Base-by-base conservation (phyloP, 2,329 filamentous ascomycete species). In the Fusarium cicatricum region DNA sequence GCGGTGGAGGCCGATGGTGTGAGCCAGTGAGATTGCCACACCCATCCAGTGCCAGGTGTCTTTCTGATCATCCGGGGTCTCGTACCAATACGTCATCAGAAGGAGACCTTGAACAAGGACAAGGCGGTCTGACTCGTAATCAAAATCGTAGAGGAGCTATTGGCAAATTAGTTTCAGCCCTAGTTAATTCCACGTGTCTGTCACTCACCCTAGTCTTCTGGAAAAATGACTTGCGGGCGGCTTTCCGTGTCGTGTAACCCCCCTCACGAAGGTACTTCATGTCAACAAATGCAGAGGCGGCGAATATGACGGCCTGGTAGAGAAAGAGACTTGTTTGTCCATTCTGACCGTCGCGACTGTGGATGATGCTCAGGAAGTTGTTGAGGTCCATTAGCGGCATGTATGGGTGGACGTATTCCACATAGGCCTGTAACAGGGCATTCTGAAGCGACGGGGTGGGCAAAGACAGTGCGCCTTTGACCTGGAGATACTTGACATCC, bases 11-110 rank as follows among this genome's bases (percentile, higher is more conserved):
- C 94, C 93, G 62, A 97, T 97, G 11, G 93, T 97, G 74, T 97
- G 92, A 46, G 92, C 93, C 40, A 97, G 80, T 11, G 93, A 97
- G 55, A 96, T 91, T 36, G 93, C 94, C 32, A 97, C 91, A 15
- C 94, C 94, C 91, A 97, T 96, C 94, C 93, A 97, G 72, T 97
- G 93, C 91, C 94, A 97, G 39, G 93, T 97, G 73, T 97, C 94
- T 75, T 97, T 97, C 72, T 97, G 92, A 72, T 97, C 94, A 75
- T 97, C 92, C 0, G 93, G 93, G 11, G 92, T 96, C 75, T 97
- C 93, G 73, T 97, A 97, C 90, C 94, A 98, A 74, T 96, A 97
- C 4, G 93, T 97, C 90, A 97, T 93, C 55, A 97, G 82, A 19
- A 97, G 81, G 17, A 97, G 81, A 5, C 91, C 89, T 75, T 97